Evolutionary conservation across 2,329 filamentous ascomycete genomes (phyloP).

Genomic region (Penicillium sp.): DNA sequence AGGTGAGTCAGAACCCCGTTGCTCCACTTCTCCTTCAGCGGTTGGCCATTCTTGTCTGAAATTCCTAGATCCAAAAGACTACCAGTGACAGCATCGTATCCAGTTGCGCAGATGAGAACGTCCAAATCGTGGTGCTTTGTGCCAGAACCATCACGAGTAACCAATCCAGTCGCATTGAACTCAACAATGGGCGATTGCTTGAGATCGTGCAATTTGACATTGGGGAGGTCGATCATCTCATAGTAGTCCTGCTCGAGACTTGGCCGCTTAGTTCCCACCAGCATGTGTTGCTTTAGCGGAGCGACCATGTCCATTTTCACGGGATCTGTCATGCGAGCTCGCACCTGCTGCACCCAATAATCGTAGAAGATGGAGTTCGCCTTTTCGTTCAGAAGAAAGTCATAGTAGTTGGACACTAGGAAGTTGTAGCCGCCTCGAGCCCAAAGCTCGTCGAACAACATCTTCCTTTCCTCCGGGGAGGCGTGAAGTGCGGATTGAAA

Average conservation of each 20-base stretch:
- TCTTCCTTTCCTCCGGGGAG: conserved; percentile 51
- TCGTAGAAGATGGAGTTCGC: conserved; percentile 56
- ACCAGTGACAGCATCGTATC: conserved; percentile 40
- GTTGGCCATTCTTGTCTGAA: conserved; percentile 17
- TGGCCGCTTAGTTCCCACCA: conserved; percentile 55
- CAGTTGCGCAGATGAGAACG: conserved; percentile 39
- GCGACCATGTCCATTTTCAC: conserved; percentile 54
- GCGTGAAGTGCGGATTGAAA: conserved; percentile 52
- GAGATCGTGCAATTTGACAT: conserved; percentile 51
- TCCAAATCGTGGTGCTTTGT: conserved; percentile 35
- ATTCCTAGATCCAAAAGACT: conserved; percentile 36
- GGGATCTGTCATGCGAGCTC: conserved; percentile 52
- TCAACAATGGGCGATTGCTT: conserved; percentile 45
- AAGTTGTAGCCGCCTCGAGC: conserved; percentile 55
- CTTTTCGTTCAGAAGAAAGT: conserved; percentile 33
- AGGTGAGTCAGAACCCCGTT: conserved; percentile 36
- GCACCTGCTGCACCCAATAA: conserved; percentile 57
- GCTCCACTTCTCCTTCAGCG: conserved; percentile 29
- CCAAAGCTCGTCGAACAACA: conserved; percentile 54
- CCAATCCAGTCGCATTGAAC: conserved; percentile 43
- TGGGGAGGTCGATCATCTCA: conserved; percentile 48
- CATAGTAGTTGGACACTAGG: conserved; percentile 55
- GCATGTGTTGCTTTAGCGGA: conserved; percentile 53
- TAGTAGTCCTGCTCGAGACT: conserved; percentile 54
- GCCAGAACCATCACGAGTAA: conserved; percentile 36